Conservation (phyloP, 371 early-diverging fungal genomes). For the Haplosporangium sp. region DNA sequence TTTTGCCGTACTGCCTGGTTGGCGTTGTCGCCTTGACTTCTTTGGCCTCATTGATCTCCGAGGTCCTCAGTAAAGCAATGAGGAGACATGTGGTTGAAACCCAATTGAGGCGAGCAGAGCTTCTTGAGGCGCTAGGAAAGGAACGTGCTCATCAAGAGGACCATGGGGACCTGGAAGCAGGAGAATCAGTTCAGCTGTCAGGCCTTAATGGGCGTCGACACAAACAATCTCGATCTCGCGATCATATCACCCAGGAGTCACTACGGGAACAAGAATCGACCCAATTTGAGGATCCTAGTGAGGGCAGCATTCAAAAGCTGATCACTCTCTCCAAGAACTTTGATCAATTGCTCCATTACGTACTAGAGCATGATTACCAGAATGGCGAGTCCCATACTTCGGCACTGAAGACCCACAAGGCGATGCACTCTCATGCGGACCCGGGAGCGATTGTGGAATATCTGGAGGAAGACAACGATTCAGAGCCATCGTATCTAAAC, state of each 20-base stretch:
- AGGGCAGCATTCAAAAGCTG: slow-evolving; percentile 28
- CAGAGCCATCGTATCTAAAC: slow-evolving; percentile 12
- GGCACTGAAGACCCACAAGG: no score
- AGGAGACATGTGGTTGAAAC: slow-evolving; percentile 38
- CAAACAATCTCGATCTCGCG: not conserved
- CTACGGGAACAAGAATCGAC: not conserved
- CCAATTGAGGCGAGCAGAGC: slow-evolving; percentile 22
- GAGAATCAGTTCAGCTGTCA: not conserved
- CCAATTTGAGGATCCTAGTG: not conserved
- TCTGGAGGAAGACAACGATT: slow-evolving; percentile 28
- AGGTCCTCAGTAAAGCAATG: slow-evolving; percentile 40
- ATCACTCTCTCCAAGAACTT: slow-evolving; percentile 24
- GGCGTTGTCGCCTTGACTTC: slow-evolving; percentile 44
- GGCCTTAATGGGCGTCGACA: not conserved
- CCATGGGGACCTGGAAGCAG: slow-evolving; percentile 3
- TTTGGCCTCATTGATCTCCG: slow-evolving; percentile 38
- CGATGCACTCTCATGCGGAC: not conserved
- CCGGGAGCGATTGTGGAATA: slow-evolving; percentile 15
- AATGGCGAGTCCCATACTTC: not conserved
- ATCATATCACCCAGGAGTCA: not conserved
- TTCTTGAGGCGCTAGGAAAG: slow-evolving; percentile 9
- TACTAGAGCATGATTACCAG: slow-evolving; percentile 12
- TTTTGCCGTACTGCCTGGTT: slow-evolving; percentile 30
- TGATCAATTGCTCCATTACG: slow-evolving; percentile 23
- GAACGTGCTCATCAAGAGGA: not conserved